These are phyloP conservation scores for Pseudozyma sp. DNA, from an alignment of 1,284 basidiomycete species.

Conservation along the genomic window DNA sequence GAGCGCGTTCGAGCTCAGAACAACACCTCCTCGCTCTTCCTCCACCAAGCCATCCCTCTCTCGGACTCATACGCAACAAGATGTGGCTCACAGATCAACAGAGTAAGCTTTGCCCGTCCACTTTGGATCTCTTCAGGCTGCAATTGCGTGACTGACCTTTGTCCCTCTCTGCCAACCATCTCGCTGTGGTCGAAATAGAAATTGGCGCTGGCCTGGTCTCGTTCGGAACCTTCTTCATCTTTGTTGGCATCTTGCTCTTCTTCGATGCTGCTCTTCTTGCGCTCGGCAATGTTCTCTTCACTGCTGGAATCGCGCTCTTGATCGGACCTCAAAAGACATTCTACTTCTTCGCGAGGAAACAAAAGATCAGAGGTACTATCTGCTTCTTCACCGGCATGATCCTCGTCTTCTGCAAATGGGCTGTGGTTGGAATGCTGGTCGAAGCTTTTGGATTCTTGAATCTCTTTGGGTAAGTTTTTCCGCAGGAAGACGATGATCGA, in stretches of 20 bases:
- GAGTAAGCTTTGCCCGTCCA: slow-evolving; percentile 45
- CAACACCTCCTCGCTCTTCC: slow-evolving; percentile 1
- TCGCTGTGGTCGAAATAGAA: slow-evolving; percentile 43
- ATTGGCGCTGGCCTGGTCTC: slow-evolving; percentile 87
- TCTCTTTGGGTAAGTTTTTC: slow-evolving; percentile 85
- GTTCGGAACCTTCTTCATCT: slow-evolving; percentile 95
- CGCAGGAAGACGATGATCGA: not conserved
- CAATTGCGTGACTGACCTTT: not conserved
- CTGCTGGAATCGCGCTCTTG: slow-evolving; percentile 66
- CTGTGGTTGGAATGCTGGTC: slow-evolving; percentile 89
- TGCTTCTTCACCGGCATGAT: slow-evolving; percentile 69
- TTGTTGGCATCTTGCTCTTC: slow-evolving; percentile 93
- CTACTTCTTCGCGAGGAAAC: slow-evolving; percentile 95
- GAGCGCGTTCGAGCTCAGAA: not conserved
- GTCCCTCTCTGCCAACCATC: not conserved
- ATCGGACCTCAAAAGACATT: slow-evolving; percentile 81
- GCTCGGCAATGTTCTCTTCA: slow-evolving; percentile 79
- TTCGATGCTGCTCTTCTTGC: slow-evolving; percentile 98
- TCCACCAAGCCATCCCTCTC: slow-evolving; percentile 12
- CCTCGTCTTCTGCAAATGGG: slow-evolving; percentile 86
- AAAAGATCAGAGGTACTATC: slow-evolving; percentile 89
- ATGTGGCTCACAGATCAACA: slow-evolving; percentile 69
- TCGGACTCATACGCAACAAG: slow-evolving; percentile 2
- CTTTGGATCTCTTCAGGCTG: not conserved
- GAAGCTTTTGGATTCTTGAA: slow-evolving; percentile 89